These are phyloP conservation scores for Lobosporangium transversale DNA, from an alignment of 192 early-diverging fungal genomes.

Conservation along the genomic window DNA sequence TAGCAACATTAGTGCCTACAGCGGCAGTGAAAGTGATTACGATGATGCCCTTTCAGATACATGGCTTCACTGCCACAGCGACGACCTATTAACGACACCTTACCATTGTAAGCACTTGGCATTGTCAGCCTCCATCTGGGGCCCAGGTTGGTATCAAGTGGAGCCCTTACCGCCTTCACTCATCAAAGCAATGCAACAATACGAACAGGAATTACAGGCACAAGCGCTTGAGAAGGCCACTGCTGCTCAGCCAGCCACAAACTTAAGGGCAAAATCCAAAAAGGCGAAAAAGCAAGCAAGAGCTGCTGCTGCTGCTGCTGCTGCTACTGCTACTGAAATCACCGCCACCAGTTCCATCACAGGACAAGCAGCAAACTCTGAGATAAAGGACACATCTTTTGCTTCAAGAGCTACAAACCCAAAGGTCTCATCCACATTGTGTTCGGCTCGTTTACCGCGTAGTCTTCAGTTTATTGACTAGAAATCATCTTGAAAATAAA, in stretches of 20 bases:
- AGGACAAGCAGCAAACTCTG: no score
- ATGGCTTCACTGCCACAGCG: slow-evolving; percentile 3
- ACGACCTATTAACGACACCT: not conserved
- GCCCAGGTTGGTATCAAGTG: slow-evolving; percentile 46
- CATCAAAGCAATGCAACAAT: slow-evolving; percentile 22
- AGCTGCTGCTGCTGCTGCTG: slow-evolving; percentile 22
- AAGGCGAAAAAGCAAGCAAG: slow-evolving; percentile 27
- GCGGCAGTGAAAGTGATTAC: not conserved
- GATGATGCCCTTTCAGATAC: not conserved
- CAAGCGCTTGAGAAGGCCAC: slow-evolving; percentile 15
- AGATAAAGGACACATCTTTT: no score
- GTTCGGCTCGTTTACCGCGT: slow-evolving; percentile 30
- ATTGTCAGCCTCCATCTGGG: slow-evolving; percentile 43
- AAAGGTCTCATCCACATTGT: not conserved
- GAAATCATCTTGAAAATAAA: not conserved
- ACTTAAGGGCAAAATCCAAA: slow-evolving; percentile 27
- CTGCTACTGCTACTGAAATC: slow-evolving; percentile 4
- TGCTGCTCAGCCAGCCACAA: slow-evolving; percentile 5
- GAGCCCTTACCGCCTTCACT: slow-evolving; percentile 46
- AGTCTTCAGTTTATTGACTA: slow-evolving; percentile 49
- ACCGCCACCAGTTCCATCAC: no score
- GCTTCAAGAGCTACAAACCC: no score
- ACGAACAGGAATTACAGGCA: slow-evolving; percentile 26
- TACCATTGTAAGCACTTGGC: slow-evolving; percentile 15
- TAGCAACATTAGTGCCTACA: no score